Conservation (phyloP, 2,329 filamentous ascomycete genomes). For the Curvularia sp. region DNA sequence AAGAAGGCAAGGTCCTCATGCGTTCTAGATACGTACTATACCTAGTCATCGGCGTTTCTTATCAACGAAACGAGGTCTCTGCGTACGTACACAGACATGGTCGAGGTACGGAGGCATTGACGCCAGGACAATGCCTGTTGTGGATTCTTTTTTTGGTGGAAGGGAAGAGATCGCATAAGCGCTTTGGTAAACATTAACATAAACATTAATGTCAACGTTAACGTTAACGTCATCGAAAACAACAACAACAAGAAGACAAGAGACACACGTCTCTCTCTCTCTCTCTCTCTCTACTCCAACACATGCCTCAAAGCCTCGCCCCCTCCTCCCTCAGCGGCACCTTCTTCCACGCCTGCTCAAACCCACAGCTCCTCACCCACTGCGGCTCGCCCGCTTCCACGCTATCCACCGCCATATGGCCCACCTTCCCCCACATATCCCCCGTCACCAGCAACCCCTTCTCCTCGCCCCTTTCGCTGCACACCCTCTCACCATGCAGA, state of each 20-base stretch:
- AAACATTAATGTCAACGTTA: neutral
- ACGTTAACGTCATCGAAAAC: neutral
- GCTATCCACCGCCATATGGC: conserved; percentile 68
- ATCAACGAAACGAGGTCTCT: neutral
- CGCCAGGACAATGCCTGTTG: neutral
- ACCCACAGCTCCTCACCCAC: conserved; percentile 70
- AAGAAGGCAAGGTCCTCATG: neutral
- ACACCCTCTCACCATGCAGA: conserved; percentile 66
- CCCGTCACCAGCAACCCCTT: conserved; percentile 60
- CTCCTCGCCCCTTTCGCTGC: conserved; percentile 55
- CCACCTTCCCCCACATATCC: conserved; percentile 63
- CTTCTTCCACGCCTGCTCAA: conserved; percentile 69
- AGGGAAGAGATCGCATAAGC: too few species aligned
- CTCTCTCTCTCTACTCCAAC: too few species aligned
- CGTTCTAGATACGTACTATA: neutral
- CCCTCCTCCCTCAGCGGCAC: conserved; percentile 42
- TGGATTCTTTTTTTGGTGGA: neutral
- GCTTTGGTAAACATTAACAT: neutral
- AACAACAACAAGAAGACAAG: neutral
- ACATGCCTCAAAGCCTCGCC: conserved; percentile 33
- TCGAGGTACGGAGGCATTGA: neutral
- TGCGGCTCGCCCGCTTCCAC: conserved; percentile 60
- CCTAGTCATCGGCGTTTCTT: neutral
- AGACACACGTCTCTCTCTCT: too few species aligned
- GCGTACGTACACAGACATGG: neutral